Evolutionary conservation across 176 grass and related monocot genomes (phyloP), one percentile per base, ranked within the genome.

Genomic region (Aegilops tauschii): DNA sequence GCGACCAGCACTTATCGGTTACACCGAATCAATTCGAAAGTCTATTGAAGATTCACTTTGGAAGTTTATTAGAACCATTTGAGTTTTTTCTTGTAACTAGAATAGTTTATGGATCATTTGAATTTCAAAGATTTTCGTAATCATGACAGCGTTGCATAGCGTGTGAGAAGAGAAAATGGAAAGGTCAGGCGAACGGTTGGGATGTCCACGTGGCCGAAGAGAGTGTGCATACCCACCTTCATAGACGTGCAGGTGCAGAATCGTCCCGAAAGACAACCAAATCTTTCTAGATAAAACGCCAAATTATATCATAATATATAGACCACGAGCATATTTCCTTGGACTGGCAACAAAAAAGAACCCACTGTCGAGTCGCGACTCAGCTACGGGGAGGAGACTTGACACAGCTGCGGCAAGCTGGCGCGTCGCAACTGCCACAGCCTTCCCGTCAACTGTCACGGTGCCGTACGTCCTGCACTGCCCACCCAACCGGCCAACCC

Each of bases 401-500:
- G 56, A 9, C 65, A 21, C 59, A 12, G 74, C 7, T 8, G 5
- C 7, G 31, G 47, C 63, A 32, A 56, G 82, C 27, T 81, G 61
- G 47, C 78, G n/a, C 37, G 83, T 89, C 82, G 52, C 79, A 11
- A 40, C 87, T 20, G 62, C 71, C 16, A 23, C 69, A 36, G 35
- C 35, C 44, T 6, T 18, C 61, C 21, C 39, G 8, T 77, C 61
- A 35, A 30, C 32, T 30, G 23, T 27, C 69, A 34, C 9, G 37
- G 50, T n/a, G 47, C 35, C 71, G 59, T 62, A 67, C 80, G 69
- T 66, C 61, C 74, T 7, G 74, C 74, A 66, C 61, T 25, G 61
- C 29, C 39, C 82, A 74, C 16, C 82, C 87, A 73, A 61, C 81
- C 74, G 74, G 28, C 47, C 47, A 86, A 81, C 85, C 78, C 49